These are phyloP conservation scores for Pezizomycotina sp. DNA, from an alignment of 2,329 filamentous ascomycete species.

Conservation along the genomic window DNA sequence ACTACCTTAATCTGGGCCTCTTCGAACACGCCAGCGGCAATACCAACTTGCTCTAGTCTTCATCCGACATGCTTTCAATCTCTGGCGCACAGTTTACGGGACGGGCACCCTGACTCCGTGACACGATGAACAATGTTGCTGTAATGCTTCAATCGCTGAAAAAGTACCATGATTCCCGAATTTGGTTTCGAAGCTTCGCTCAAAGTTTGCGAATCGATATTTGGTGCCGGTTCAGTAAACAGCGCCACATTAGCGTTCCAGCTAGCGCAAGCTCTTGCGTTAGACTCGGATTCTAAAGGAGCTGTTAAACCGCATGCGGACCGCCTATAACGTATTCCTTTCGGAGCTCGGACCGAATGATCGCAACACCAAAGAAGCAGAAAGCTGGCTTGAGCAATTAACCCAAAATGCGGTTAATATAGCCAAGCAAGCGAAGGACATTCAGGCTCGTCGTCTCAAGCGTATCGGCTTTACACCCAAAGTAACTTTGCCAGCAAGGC, in stretches of 20 bases:
- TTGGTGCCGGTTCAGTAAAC: constrained; percentile 78
- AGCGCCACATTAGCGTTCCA: constrained; percentile 93
- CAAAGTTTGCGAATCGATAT: constrained; percentile 72
- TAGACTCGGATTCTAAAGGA: constrained; percentile 88
- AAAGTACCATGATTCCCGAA: constrained; percentile 79
- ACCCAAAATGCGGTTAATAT: constrained; percentile 90
- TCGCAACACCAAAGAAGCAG: constrained; percentile 95
- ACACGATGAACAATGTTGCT: constrained; percentile 97
- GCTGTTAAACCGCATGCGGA: constrained; percentile 87
- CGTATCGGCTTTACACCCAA: constrained; percentile 52
- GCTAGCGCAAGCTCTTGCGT: constrained; percentile 79
- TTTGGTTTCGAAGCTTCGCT: constrained; percentile 96
- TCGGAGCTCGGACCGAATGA: constrained; percentile 71
- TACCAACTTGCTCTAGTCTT: constrained; percentile 74
- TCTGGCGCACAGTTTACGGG: constrained; percentile 97
- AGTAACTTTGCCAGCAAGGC: constrained; percentile 40
- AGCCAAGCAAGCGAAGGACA: constrained; percentile 81
- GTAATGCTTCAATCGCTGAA: constrained; percentile 97
- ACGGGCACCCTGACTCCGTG: constrained; percentile 89
- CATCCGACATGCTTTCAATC: constrained; percentile 76
- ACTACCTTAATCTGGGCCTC: constrained; percentile 87
- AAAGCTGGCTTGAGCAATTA: constrained; percentile 88
- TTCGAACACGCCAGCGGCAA: constrained; percentile 88
- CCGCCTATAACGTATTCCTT: constrained; percentile 92
- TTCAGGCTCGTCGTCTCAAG: constrained; percentile 56